Evolutionary conservation across 768 basidiomycete species (phyloP).

Genomic region (Tylopilus felleus): DNA sequence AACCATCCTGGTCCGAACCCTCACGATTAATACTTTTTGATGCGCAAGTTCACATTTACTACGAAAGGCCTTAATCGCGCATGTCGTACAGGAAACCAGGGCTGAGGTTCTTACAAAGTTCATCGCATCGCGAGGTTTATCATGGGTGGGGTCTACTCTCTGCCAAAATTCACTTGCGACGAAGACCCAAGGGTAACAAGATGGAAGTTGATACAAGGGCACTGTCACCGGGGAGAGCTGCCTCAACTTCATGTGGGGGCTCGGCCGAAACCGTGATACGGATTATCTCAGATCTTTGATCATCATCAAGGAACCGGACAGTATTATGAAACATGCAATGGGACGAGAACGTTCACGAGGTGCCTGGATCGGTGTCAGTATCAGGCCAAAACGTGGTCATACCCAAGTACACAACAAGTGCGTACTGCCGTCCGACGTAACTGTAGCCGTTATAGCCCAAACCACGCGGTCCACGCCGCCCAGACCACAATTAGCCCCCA

Average conservation of each 20-base stretch:
- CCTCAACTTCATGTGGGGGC: neutral
- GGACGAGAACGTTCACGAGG: neutral
- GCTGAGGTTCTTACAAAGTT: neutral
- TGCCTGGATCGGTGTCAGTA: neutral
- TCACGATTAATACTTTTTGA: neutral
- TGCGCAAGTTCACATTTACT: neutral
- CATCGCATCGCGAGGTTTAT: neutral
- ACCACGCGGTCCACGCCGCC: neutral
- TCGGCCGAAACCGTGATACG: slow-evolving; percentile 10
- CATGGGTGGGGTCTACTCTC: neutral
- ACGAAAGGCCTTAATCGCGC: slow-evolving; percentile 6
- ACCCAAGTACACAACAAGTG: neutral
- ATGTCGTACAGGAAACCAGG: neutral
- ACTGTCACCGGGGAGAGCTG: no score
- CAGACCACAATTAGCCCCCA: neutral
- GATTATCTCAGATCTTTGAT: slow-evolving; percentile 3
- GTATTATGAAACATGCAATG: slow-evolving; percentile 4
- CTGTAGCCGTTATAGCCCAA: neutral
- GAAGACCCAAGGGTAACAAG: neutral
- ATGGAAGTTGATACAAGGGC: no score
- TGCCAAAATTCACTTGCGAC: neutral
- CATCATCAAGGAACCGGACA: neutral
- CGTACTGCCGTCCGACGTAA: no score
- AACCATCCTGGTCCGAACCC: neutral
- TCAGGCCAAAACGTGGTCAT: neutral